Evolutionary conservation across 2,329 filamentous ascomycete genomes (phyloP).

Genomic region (Claviceps pazoutovae): DNA sequence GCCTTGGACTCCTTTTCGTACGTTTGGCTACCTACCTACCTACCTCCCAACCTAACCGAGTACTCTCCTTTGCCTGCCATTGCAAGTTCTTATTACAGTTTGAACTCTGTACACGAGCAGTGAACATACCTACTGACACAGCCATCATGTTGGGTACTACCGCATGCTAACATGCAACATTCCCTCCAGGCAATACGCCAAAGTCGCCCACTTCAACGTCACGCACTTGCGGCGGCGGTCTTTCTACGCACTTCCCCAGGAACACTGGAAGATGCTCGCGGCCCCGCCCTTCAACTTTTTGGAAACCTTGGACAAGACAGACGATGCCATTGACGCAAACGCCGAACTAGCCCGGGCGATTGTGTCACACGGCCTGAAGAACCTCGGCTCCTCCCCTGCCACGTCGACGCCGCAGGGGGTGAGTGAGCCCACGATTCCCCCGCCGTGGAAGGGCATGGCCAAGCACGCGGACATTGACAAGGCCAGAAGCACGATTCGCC

Average conservation of each 20-base stretch:
- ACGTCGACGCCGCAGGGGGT: conserved; percentile 17
- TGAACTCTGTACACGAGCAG: no score
- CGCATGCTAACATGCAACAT: background rate
- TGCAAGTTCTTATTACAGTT: no score
- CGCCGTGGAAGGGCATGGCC: conserved; percentile 56
- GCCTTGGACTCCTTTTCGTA: conserved; percentile 85
- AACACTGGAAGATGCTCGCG: conserved; percentile 73
- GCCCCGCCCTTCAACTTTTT: conserved; percentile 71
- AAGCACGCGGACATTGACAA: conserved; percentile 73
- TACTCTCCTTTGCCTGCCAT: no score
- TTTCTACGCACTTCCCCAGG: conserved; percentile 78
- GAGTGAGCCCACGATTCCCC: conserved; percentile 33
- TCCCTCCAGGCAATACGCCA: conserved; percentile 60
- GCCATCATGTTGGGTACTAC: background rate
- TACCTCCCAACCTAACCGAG: no score
- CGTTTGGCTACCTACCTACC: conserved; percentile 19
- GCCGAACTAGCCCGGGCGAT: conserved; percentile 72
- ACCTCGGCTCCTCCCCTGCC: conserved; percentile 42
- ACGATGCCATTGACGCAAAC: conserved; percentile 80
- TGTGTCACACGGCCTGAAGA: conserved; percentile 50
- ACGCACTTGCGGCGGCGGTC: conserved; percentile 83
- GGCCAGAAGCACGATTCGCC: conserved; percentile 78
- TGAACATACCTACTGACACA: background rate
- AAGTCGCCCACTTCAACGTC: conserved; percentile 73
- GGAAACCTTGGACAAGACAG: conserved; percentile 62